phyloP scores from a whole-genome alignment of 2,329 filamentous ascomycete genomes.

The Aspergillus piperis region DNA sequence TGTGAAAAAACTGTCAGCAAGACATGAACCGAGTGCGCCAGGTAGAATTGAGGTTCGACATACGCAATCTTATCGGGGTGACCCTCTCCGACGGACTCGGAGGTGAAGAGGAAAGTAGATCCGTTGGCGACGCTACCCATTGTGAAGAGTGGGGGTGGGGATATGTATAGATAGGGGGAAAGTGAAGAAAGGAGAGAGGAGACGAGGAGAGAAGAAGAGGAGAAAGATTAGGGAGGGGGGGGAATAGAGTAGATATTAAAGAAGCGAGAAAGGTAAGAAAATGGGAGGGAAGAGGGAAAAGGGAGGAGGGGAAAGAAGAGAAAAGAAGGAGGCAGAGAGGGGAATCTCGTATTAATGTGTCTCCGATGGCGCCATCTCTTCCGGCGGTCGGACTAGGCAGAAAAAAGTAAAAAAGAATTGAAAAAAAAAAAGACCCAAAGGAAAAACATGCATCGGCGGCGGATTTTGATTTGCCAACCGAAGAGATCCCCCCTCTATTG shows the following conservation, averaged over 20 bases:
- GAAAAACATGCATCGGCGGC: not conserved
- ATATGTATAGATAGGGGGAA: constrained; percentile 20
- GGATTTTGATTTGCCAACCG: not conserved
- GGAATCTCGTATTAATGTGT: constrained; percentile 21
- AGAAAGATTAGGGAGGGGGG: constrained; percentile 30
- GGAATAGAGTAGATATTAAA: constrained; percentile 5
- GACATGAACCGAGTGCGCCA: not conserved
- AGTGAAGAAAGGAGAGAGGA: constrained; percentile 19
- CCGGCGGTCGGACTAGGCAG: constrained; percentile 31
- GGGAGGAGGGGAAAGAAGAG: constrained; percentile 19
- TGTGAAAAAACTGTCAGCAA: constrained; percentile 30
- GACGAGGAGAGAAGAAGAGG: constrained; percentile 29
- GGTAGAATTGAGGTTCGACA: constrained; percentile 27
- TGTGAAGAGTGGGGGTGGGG: constrained; percentile 42
- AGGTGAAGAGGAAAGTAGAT: constrained; percentile 84
- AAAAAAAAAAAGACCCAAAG: not conserved
- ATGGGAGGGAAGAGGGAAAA: constrained; percentile 19
- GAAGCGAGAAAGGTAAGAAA: constrained; percentile 9
- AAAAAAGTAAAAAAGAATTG: constrained; percentile 7
- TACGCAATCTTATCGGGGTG: constrained; percentile 94
- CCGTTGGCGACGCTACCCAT: constrained; percentile 60
- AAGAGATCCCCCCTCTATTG: not conserved
- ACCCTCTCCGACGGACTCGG: constrained; percentile 85
- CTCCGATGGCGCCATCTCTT: constrained; percentile 32
- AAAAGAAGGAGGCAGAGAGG: constrained; percentile 15